phyloP scores from a whole-genome alignment of 169 alveolate genomes.

The Cryptosporidium ryanae region DNA sequence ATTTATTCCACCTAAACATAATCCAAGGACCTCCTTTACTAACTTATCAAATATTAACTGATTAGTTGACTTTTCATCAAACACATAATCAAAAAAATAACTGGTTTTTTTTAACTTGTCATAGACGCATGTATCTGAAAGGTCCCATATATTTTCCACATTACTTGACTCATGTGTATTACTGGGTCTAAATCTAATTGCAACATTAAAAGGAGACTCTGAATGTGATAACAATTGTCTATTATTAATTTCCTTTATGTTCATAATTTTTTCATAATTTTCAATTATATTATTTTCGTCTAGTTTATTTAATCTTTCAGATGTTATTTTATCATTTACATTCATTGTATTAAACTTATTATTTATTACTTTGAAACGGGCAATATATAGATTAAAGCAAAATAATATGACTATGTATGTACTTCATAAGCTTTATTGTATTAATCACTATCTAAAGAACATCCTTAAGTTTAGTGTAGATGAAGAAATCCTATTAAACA shows the following conservation, averaged over 20 bases:
- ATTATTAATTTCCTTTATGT: too few species aligned
- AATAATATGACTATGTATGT: too few species aligned
- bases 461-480: too few species aligned
- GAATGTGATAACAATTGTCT: slow-evolving; percentile 3
- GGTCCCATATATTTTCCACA: slow-evolving; percentile 28
- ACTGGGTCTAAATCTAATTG: slow-evolving; percentile 63
- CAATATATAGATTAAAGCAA: too few species aligned
- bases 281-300: too few species aligned
- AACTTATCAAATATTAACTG: slow-evolving; percentile 23
- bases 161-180: not conserved
- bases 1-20: slow-evolving; percentile 89
- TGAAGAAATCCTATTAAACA: not conserved
- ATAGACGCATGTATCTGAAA: slow-evolving; percentile 29
- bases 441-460: too few species aligned
- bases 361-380: too few species aligned
- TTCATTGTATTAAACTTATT: too few species aligned
- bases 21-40: slow-evolving; percentile 79
- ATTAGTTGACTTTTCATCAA: slow-evolving; percentile 47
- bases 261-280: too few species aligned
- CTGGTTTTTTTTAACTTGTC: slow-evolving; percentile 7
- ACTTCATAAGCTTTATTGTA: too few species aligned
- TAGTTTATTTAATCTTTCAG: too few species aligned
- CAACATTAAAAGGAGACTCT: slow-evolving; percentile 48
- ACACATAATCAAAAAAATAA: slow-evolving; percentile 51
- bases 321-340: too few species aligned